These are phyloP conservation scores for Jackrogersella minutella DNA, from an alignment of 495 filamentous ascomycete genomes.

Conservation along the genomic window DNA sequence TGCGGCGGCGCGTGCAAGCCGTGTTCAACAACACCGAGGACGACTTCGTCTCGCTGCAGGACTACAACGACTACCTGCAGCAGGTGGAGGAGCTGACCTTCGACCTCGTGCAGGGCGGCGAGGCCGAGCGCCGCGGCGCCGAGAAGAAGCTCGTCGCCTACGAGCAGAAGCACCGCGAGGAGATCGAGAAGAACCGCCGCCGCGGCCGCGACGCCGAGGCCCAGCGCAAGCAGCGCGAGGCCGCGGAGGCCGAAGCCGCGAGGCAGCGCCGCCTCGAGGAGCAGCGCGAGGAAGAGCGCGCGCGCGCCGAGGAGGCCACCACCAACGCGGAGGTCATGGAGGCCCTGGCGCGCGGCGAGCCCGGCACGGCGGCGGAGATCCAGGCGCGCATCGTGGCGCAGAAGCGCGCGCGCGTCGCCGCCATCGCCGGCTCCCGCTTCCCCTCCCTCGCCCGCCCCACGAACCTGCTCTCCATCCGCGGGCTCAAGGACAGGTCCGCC, in stretches of 20 bases:
- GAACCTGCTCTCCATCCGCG: constrained; percentile 69
- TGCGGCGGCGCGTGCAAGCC: constrained; percentile 78
- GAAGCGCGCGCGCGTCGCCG: constrained; percentile 61
- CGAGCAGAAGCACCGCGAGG: constrained; percentile 71
- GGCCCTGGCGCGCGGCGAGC: constrained; percentile 55
- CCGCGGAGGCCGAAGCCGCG: constrained; percentile 60
- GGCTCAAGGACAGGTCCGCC: constrained; percentile 72
- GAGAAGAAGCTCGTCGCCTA: constrained; percentile 73
- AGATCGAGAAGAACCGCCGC: constrained; percentile 74
- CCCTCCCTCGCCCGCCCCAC: constrained; percentile 27
- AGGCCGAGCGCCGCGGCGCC: constrained; percentile 66
- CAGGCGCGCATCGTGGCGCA: constrained; percentile 73
- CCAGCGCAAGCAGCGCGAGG: constrained; percentile 45
- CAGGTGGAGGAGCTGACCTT: constrained; percentile 89
- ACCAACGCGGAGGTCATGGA: constrained; percentile 60
- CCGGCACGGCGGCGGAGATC: constrained; percentile 62
- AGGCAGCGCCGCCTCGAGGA: constrained; percentile 67
- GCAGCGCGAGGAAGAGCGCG: constrained; percentile 61
- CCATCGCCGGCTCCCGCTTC: constrained; percentile 8
- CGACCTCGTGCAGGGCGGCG: constrained; percentile 78
- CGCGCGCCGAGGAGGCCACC: constrained; percentile 56
- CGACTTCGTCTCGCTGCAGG: constrained; percentile 82
- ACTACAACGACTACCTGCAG: constrained; percentile 95
- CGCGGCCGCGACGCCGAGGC: constrained; percentile 68
- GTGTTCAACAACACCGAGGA: constrained; percentile 89